Evolutionary conservation across 2,329 filamentous ascomycete species (phyloP), one percentile per base, ranked within the genome.

Genomic region (Colletotrichum sublineola): DNA sequence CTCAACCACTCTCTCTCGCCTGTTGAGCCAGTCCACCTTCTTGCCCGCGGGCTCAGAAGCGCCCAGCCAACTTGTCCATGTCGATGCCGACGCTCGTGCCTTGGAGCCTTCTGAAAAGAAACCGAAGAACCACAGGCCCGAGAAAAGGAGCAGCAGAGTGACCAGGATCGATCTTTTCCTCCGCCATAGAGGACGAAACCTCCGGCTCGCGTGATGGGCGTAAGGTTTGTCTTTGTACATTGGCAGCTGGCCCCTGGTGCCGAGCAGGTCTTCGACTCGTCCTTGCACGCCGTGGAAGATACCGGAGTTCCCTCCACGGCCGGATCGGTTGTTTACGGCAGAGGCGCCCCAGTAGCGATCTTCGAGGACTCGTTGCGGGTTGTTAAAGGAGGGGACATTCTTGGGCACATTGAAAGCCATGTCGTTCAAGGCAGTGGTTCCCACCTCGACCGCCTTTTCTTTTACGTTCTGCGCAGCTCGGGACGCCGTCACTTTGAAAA

Each of bases 211-310:
- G 55, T 89, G 86, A 77, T 93, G 92, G 63, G 87, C 88, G 80
- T 94, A 96, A n/a, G 96, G 96, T 82, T 99, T 99, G 84, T 99
- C 96, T 84, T 99, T 99, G 86, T 99, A 99, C 93, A 98, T 95
- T 57, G 96, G 96, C 74, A 99, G 85, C 70, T 90, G 86, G 73
- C 81, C 78, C 74, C 81, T 82, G 33, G 83, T 88, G 48, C 91
- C 89, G 74, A 95, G 91, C 73, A 95, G 87, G 71, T 86, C 87
- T 63, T 88, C 88, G 46, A 94, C 85, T 74, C 88, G 90, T 76
- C 89, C 88, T 61, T 92, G 86, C 50, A 94, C 85, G 60, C 84
- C 86, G 71, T 84, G 82, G 58, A 89, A 79, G 56, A 88, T 81
- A 64, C 82, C 77, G 73, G 75, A 75, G 72, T 80, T 77, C 68